These are phyloP conservation scores for Ceratobasidium sp. DNA, from an alignment of 1,284 basidiomycete genomes.

Conservation along the genomic window DNA sequence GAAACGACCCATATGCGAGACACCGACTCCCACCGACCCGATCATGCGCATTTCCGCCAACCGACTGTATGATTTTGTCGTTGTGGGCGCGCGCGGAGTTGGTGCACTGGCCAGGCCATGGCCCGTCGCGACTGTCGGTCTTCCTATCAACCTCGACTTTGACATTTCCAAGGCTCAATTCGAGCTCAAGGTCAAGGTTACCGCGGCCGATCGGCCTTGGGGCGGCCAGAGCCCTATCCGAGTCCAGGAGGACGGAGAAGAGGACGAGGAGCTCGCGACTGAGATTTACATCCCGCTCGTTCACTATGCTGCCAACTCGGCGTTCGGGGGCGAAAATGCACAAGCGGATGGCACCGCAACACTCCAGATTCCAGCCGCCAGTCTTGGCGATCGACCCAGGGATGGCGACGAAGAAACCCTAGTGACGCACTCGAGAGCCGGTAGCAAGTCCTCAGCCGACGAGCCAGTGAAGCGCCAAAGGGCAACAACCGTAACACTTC, in stretches of 20 bases:
- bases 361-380: background rate
- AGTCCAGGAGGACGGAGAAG: constrained; percentile 37
- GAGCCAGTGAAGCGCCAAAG: background rate
- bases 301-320: constrained; percentile 69
- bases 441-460: constrained; percentile 11
- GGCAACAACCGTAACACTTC: constrained; percentile 27
- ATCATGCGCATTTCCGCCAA: constrained; percentile 36
- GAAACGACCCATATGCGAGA: background rate
- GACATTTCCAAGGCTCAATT: constrained; percentile 75
- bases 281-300: constrained; percentile 89
- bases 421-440: constrained; percentile 9
- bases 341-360: background rate
- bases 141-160: constrained; percentile 70
- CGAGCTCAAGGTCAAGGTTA: constrained; percentile 68
- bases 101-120: constrained; percentile 84
- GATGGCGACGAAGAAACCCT: constrained; percentile 42
- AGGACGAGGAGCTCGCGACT: constrained; percentile 60
- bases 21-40: constrained; percentile 8
- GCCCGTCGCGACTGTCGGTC: constrained; percentile 76
- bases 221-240: constrained; percentile 44
- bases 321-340: constrained; percentile 16
- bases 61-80: constrained; percentile 68
- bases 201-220: constrained; percentile 55
- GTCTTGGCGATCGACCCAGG: background rate
- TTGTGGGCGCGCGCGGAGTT: constrained; percentile 81